Base-by-base conservation (phyloP, 805 yeast genomes). In the Lipomyces starkeyi region DNA sequence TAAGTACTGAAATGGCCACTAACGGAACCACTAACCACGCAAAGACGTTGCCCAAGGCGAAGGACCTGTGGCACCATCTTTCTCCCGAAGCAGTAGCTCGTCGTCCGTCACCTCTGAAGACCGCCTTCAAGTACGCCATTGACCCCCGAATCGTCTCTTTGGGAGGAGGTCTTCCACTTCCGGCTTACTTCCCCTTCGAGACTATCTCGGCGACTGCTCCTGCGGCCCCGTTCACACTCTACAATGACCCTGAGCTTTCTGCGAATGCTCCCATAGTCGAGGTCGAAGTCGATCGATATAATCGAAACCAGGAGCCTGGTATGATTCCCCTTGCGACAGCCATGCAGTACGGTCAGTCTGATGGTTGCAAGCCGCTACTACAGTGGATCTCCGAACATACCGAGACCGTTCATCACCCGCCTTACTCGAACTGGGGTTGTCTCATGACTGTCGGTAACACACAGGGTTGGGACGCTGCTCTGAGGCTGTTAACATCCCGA, bases 161-260 rank as follows among this genome's bases (percentile, higher is more conserved):
- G 65, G 98, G 98, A 64, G 99, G 98, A 74, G 99, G 99, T 7
- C 85, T 94, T 74, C 99, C 99, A 14, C 81, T 91, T 78, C 82
- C 97, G 32, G 94, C 90, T 71, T 90, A 91, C 80, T 94, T 94
- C 85, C 98, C 99, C 57, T 91, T 94, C 85, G 91, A 93, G 75
- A 86, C 87, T 72, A 78, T 94, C 66, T 78, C 84, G 27, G 89
- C 90, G 14, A 86, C 86, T 65, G 76, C 74, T n/a, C 97, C 97
- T 65, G 83, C 87, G 13, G 90, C 95, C 27, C 96, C 97, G 1
- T 94, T 93, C 78, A 75, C 82, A 14, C 83, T 87, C 35, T 97
- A 97, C 64, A 90, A 91, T 70, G 73, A 72, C 49, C 73, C 76
- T 56, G 73, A 69, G 40, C 40, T 14, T 68, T 69, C 63, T 61